Evolutionary conservation across 2,329 filamentous ascomycete genomes (phyloP).

Genomic region (Colletotrichum endophyticum): DNA sequence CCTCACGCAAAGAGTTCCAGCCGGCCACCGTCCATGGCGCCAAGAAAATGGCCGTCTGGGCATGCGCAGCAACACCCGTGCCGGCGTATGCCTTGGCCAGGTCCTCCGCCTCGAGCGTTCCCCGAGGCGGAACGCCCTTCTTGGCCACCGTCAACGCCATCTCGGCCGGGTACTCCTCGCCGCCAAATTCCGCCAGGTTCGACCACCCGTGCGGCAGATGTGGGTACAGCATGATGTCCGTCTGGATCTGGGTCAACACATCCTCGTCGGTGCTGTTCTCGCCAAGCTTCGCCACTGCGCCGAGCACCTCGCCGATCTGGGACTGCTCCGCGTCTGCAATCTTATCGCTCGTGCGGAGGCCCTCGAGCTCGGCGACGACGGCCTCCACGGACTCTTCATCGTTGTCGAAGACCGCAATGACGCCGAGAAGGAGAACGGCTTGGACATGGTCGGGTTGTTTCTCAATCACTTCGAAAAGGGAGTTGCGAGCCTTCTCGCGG

Average conservation of each 20-base stretch:
- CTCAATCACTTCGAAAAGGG: conserved; percentile 82
- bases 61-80: conserved; percentile 73
- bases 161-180: conserved; percentile 62
- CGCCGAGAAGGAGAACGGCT: conserved; percentile 80
- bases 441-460: conserved; percentile 76
- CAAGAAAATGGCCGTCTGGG: conserved; percentile 77
- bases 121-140: conserved; percentile 75
- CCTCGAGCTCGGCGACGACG: conserved; percentile 77
- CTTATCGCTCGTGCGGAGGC: conserved; percentile 70
- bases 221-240: conserved; percentile 81
- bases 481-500: conserved; percentile 75
- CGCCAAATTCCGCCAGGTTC: conserved; percentile 67
- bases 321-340: conserved; percentile 68
- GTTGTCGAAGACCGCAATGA: conserved; percentile 81
- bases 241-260: conserved; percentile 69
- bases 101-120: conserved; percentile 70
- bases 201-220: conserved; percentile 82
- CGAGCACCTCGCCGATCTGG: conserved; percentile 75
- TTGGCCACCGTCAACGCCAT: conserved; percentile 84
- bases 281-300: conserved; percentile 71
- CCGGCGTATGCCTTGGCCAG: conserved; percentile 77
- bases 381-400: conserved; percentile 82
- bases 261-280: conserved; percentile 53
- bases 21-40: conserved; percentile 77
- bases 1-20: conserved; percentile 64